Conservation (phyloP, 2,329 filamentous ascomycete species). For the Juglanconis oblonga region DNA sequence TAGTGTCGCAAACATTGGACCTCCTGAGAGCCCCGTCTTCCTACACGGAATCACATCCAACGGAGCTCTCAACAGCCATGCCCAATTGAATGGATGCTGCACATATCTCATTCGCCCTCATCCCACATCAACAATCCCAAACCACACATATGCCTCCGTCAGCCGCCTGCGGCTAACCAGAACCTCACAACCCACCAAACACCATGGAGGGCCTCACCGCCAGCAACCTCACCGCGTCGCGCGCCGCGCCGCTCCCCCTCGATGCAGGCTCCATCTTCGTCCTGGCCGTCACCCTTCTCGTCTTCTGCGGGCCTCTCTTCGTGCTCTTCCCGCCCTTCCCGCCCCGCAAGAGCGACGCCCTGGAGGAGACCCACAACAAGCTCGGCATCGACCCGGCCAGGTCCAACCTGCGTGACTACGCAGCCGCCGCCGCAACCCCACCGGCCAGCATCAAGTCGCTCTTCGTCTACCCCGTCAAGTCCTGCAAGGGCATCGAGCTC, state of each 20-base stretch:
- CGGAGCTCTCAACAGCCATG: neutral
- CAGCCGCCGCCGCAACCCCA: slow-evolving; percentile 17
- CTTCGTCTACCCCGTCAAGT: slow-evolving; percentile 80
- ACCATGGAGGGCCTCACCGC: slow-evolving; percentile 6
- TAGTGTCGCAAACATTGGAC: slow-evolving; percentile 2
- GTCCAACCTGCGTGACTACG: slow-evolving; percentile 33
- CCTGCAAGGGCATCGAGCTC: slow-evolving; percentile 74
- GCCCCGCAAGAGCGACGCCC: slow-evolving; percentile 50
- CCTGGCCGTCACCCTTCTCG: slow-evolving; percentile 41
- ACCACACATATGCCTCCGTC: neutral
- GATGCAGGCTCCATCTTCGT: slow-evolving; percentile 34
- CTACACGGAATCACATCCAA: neutral
- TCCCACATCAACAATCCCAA: neutral
- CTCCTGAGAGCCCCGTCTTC: neutral
- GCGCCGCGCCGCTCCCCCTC: slow-evolving; percentile 20
- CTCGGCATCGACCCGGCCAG: slow-evolving; percentile 36
- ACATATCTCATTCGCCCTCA: neutral
- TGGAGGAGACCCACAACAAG: slow-evolving; percentile 52
- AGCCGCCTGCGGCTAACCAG: neutral
- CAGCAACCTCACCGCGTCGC: slow-evolving; percentile 1
- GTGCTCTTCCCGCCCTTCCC: slow-evolving; percentile 54
- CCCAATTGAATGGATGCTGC: neutral
- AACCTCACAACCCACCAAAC: neutral
- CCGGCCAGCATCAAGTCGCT: slow-evolving; percentile 54
- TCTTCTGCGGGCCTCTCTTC: slow-evolving; percentile 52